phyloP scores from a whole-genome alignment of 768 basidiomycete genomes.

The Suillus ampliporus region DNA sequence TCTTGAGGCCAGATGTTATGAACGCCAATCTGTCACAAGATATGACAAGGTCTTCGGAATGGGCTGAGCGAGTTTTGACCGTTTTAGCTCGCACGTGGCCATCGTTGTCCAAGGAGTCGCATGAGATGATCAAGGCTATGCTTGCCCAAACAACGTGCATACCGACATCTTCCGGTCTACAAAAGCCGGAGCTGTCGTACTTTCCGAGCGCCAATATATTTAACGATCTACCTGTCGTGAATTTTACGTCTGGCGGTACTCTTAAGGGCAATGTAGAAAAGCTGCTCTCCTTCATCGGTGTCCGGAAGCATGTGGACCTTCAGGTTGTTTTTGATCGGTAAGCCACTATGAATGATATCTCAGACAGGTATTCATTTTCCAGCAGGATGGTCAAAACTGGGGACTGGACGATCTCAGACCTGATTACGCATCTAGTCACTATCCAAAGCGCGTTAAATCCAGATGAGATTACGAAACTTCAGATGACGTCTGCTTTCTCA shows the following conservation, averaged over 20 bases:
- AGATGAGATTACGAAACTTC: constrained; percentile 60
- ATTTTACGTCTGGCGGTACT: constrained; percentile 62
- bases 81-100: constrained; percentile 77
- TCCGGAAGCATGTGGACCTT: constrained; percentile 89
- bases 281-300: constrained; percentile 73
- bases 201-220: constrained; percentile 89
- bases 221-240: constrained; percentile 84
- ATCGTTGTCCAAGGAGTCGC: constrained; percentile 54
- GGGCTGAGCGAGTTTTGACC: constrained; percentile 81
- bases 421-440: constrained; percentile 87
- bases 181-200: constrained; percentile 73
- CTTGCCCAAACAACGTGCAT: constrained; percentile 53
- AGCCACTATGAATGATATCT: constrained; percentile 15
- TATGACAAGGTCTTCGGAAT: constrained; percentile 65
- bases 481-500: constrained; percentile 77
- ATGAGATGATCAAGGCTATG: constrained; percentile 46
- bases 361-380: neutral
- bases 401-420: constrained; percentile 85
- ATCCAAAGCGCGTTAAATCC: constrained; percentile 68
- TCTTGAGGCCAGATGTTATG: constrained; percentile 54
- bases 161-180: constrained; percentile 66
- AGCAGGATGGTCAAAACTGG: constrained; percentile 86
- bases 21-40: constrained; percentile 58
- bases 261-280: constrained; percentile 79
- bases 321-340: constrained; percentile 92